Base-by-base conservation (phyloP, 2,329 filamentous ascomycete species). In the Aphanocladium album region DNA sequence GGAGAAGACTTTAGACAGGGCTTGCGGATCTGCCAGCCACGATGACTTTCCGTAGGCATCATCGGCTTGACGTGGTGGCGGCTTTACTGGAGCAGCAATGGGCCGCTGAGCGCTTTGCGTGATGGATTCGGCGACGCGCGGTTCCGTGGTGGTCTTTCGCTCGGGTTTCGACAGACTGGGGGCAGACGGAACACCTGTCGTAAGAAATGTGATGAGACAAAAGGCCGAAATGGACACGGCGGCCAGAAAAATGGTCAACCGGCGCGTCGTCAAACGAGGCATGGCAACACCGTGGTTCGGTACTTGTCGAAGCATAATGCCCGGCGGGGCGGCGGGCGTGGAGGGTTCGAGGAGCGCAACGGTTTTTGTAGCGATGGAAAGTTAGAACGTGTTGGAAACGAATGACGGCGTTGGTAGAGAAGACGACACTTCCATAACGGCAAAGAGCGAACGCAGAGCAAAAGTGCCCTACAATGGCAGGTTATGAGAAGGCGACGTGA, bases 11-110 rank as follows among this genome's bases (percentile, higher is more conserved):
- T 77, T 77, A 63, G 89, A 90, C 67, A 90, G 82, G 92, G 93
- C 98, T 71, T 89, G 91, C 87, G 89, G 96, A 73, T 96, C 88
- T 64, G 85, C 87, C 75, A 91, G 90, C 93, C 93, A 98, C 62
- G 86, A 87, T 37, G 89, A 87, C 63, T 89, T 89, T 54, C 88
- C 89, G 70, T 84, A 87, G 5, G 89, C 89, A 70, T 90, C 93
- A 72, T 93, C 91, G 64, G 86, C 84, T 72, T 93, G 89, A 57
- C 87, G 82, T 2, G 88, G 84, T 19, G 89, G 89, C 63, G 86
- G 83, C 72, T 96, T 91, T 12, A 86, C 82, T 21, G 86, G 83
- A 45, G 84, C 83, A 45, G 83, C 82, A 72, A 93, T 93, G 0
- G 87, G 89, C 66, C 88, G 88, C 65, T 83, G 74, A 21, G 78